Evolutionary conservation across 352 stramenopile species (phyloP), one percentile per base, ranked within the genome.

Genomic region (Ophiocytium majus): DNA sequence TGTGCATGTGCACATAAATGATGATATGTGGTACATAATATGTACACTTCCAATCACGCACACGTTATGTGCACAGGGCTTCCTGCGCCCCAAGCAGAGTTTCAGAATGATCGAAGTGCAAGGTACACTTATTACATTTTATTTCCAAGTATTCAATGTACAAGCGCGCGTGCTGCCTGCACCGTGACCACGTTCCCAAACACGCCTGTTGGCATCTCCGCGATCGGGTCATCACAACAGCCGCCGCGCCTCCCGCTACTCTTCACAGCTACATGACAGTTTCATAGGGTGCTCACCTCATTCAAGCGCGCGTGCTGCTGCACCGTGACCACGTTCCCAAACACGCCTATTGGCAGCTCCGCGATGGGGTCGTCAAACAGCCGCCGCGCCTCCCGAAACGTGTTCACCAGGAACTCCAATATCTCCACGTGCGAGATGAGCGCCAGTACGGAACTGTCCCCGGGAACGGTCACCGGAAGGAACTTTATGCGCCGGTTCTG

Each of bases 281-380:
- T 57, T 57, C 43, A 57, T 14, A 76, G 64, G 31, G 5, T 5
- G 17, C 64, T 28, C 36, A 98, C 95, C 84, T 97, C 94, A 86
- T 95, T 95, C 85, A 99, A 92, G 66, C 93, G 93, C 91, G 98
- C 96, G 81, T 97, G 91, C 79, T 96, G 93, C 1, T 94, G 92
- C 79, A 97, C 94, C 17, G 94, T 97, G 85, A 98, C 94, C 28
- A 99, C 91, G 79, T 95, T 94, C 84, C 92, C 93, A 82, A 88
- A 98, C 49, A 96, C 95, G 75, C 96, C 96, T 90, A 99, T 97
- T 63, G 92, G 92, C 81, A 99, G 92, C 84, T 98, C 95, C 79
- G 94, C 94, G 84, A 99, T 97, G 50, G 94, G 94, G 89, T 98
- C 94, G 88, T 99, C 96, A 90, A 99, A 99, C 79, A 99, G 91